A percentile compares a stretch with the other conserved stretches of the same genome.
These are phyloP conservation scores for Hypoxylon lenormandii DNA, from an alignment of 495 filamentous ascomycete species.

Conservation along the genomic window DNA sequence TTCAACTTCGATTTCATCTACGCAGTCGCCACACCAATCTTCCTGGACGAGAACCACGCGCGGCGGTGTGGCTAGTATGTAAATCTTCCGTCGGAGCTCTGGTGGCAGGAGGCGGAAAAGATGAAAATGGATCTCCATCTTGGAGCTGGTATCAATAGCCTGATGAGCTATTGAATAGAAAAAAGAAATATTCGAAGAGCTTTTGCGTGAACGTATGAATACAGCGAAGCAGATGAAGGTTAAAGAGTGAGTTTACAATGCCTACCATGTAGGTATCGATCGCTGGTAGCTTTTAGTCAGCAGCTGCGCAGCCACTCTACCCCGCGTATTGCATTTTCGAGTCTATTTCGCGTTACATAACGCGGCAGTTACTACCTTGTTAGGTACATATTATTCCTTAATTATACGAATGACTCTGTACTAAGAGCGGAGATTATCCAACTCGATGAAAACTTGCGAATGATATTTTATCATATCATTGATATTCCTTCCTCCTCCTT, in stretches of 20 bases:
- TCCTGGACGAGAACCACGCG: slow-evolving; percentile 5
- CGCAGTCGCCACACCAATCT: neutral
- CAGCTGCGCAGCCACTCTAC: no score
- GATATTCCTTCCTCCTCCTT: neutral
- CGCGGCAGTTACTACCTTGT: no score
- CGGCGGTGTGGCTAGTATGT: slow-evolving; percentile 23
- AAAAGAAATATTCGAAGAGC: no score
- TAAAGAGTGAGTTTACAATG: no score
- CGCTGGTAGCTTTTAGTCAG: no score
- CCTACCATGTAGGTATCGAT: no score
- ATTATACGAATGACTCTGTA: no score
- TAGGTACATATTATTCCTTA: no score
- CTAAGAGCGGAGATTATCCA: neutral
- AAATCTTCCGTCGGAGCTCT: slow-evolving; percentile 19
- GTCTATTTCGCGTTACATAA: no score
- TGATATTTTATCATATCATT: neutral
- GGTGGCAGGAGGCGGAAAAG: slow-evolving; percentile 1
- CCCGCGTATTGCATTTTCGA: no score
- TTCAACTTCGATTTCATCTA: neutral
- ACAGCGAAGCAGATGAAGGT: no score
- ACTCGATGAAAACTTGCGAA: neutral
- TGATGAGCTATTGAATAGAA: neutral
- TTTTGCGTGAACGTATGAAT: no score
- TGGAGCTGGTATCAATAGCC: neutral
- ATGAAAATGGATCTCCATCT: neutral